Percentiles rank a stretch among this genome's conserved stretches.
Evolutionary conservation across 1,139 yeast species (phyloP).

Genomic region (Blastobotrys niveus): DNA sequence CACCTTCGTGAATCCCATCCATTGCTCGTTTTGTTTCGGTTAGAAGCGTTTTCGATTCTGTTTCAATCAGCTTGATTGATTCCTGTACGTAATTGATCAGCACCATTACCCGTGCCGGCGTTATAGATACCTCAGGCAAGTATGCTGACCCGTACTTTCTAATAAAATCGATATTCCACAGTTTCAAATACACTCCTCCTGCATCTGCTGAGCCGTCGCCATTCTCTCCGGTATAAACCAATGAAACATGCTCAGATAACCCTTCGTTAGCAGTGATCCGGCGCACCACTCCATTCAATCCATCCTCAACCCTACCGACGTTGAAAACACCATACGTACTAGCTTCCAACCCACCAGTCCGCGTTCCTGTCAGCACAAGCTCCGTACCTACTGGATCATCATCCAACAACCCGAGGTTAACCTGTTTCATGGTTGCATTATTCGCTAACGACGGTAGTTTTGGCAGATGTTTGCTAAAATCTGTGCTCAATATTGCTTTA

Average conservation of each 20-base stretch:
- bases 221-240: constrained; percentile 4
- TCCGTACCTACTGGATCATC: constrained; percentile 17
- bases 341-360: constrained; percentile 21
- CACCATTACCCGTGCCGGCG: constrained; percentile 32
- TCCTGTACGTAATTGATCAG: constrained; percentile 39
- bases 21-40: constrained; percentile 10
- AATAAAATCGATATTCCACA: constrained; percentile 18
- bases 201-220: too few species aligned
- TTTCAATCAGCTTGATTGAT: constrained; percentile 43
- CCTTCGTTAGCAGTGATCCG: constrained; percentile 6
- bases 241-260: constrained; percentile 7
- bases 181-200: not conserved
- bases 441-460: constrained; percentile 36
- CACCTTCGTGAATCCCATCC: constrained; percentile 6
- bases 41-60: constrained; percentile 16
- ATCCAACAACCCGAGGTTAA: constrained; percentile 16
- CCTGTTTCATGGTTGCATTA: constrained; percentile 25
- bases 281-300: constrained; percentile 2
- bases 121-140: constrained; percentile 31
- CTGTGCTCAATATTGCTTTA: constrained; percentile 17
- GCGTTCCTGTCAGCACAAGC: constrained; percentile 23
- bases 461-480: constrained; percentile 36
- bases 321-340: constrained; percentile 28
- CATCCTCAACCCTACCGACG: constrained; percentile 20
- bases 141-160: constrained; percentile 24